These are phyloP conservation scores for Pleurostoma richardsiae DNA, from an alignment of 2,329 filamentous ascomycete species.

Conservation along the genomic window DNA sequence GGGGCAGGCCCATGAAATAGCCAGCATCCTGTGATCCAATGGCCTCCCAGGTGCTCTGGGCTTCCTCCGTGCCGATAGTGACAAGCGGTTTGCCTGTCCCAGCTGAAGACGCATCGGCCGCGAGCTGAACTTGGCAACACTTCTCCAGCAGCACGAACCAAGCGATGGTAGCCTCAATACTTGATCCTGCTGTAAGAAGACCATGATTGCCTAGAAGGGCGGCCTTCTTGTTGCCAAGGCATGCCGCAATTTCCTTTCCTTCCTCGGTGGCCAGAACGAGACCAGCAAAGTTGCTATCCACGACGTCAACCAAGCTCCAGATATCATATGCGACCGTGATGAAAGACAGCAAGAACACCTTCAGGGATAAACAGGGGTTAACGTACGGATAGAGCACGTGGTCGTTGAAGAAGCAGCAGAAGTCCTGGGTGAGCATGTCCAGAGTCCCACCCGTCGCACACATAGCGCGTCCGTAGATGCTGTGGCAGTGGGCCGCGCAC, in stretches of 20 bases:
- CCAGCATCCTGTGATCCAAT: conserved; percentile 11
- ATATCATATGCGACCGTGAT: background rate
- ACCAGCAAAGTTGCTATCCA: conserved; percentile 14
- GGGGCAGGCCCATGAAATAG: conserved; percentile 16
- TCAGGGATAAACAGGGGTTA: conserved; percentile 6
- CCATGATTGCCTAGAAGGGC: conserved; percentile 39
- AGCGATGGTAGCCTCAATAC: conserved; percentile 34
- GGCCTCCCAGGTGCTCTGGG: conserved; percentile 12
- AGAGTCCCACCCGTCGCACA: conserved; percentile 48
- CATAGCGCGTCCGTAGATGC: conserved; percentile 53
- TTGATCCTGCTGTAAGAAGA: conserved; percentile 32
- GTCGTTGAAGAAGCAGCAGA: conserved; percentile 44
- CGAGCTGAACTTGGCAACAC: conserved; percentile 26
- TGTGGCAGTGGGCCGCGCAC: conserved; percentile 48
- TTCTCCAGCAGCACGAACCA: conserved; percentile 37
- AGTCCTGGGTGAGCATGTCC: conserved; percentile 55
- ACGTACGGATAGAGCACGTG: conserved; percentile 21
- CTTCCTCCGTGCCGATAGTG: conserved; percentile 15
- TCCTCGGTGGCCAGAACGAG: conserved; percentile 35
- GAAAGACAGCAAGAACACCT: background rate
- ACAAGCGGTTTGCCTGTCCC: conserved; percentile 8
- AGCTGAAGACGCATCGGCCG: conserved; percentile 18
- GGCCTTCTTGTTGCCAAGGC: conserved; percentile 33
- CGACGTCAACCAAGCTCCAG: conserved; percentile 1
- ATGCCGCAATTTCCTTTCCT: conserved; percentile 31